Evolutionary conservation across 2,329 filamentous ascomycete genomes (phyloP).

Genomic region (Acephala macrosclerotiorum): DNA sequence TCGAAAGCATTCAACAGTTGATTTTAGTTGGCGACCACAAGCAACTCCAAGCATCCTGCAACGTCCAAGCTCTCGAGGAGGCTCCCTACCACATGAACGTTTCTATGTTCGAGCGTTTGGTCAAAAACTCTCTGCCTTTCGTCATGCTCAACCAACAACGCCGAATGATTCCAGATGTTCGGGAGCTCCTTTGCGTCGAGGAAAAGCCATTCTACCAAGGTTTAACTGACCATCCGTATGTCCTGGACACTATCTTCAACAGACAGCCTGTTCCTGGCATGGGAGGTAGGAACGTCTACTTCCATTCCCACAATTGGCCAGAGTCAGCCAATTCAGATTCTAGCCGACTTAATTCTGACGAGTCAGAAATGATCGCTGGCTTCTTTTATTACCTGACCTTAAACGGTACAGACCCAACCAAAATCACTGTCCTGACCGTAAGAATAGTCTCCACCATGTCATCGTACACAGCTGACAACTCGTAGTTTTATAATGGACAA

Average conservation of each 20-base stretch:
- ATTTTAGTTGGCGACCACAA: conserved; percentile 75
- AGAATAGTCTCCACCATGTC: conserved; percentile 53
- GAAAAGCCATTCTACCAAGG: conserved; percentile 64
- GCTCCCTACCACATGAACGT: conserved; percentile 67
- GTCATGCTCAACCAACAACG: conserved; percentile 65
- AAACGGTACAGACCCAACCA: conserved; percentile 64
- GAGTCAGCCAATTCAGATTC: conserved; percentile 69
- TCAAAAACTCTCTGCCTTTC: conserved; percentile 63
- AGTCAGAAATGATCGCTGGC: conserved; percentile 78
- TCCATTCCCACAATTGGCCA: conserved; percentile 69
- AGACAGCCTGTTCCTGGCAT: conserved; percentile 66
- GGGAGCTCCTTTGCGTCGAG: conserved; percentile 56
- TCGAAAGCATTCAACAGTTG: conserved; percentile 68
- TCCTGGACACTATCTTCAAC: conserved; percentile 56
- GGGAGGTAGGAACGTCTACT: conserved; percentile 65
- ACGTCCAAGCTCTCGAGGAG: conserved; percentile 59
- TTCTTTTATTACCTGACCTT: conserved; percentile 76
- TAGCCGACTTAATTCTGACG: conserved; percentile 73
- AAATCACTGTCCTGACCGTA: conserved; percentile 78
- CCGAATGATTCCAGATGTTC: conserved; percentile 74
- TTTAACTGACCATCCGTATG: conserved; percentile 64
- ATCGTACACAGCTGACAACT: conserved; percentile 61
- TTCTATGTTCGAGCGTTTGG: conserved; percentile 73
- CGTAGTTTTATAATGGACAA: conserved; percentile 82
- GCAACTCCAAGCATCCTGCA: conserved; percentile 69